Percentiles rank a stretch among this genome's conserved stretches.
Evolutionary conservation across 176 grass and related monocot genomes (phyloP).

Genomic region (barley (Hordeum vulgare)): DNA sequence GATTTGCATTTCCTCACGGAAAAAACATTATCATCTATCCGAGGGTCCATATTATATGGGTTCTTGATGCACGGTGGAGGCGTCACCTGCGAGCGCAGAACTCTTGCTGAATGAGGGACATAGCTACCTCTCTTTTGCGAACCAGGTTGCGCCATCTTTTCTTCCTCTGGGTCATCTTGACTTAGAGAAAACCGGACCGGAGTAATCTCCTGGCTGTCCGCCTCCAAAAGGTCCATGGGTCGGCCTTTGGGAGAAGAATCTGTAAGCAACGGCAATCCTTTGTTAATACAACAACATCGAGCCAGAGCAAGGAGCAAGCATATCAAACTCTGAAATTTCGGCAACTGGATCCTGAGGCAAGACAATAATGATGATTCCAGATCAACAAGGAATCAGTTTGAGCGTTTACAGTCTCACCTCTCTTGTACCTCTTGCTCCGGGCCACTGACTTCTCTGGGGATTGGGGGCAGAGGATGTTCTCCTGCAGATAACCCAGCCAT

Average conservation of each 20-base stretch:
- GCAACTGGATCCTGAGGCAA: not conserved
- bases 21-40: slow-evolving; percentile 50
- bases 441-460: slow-evolving; percentile 77
- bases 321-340: not conserved
- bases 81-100: slow-evolving; percentile 76
- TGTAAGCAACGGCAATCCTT: slow-evolving; percentile 23
- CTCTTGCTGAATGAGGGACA: slow-evolving; percentile 72
- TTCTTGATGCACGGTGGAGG: slow-evolving; percentile 92
- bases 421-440: slow-evolving; percentile 67
- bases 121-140: slow-evolving; percentile 52
- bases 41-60: slow-evolving; percentile 39
- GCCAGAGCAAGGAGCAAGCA: not conserved
- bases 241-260: slow-evolving; percentile 44
- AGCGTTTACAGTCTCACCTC: slow-evolving; percentile 28
- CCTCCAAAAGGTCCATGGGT: slow-evolving; percentile 2
- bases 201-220: slow-evolving; percentile 28
- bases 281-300: not conserved
- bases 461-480: slow-evolving; percentile 79
- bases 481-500: slow-evolving; percentile 26
- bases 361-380: not conserved
- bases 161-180: slow-evolving; percentile 26
- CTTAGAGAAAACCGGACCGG: slow-evolving; percentile 26
- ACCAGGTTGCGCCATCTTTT: slow-evolving; percentile 6
- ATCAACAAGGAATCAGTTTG: not conserved
- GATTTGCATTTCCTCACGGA: slow-evolving; percentile 59